Evolutionary conservation across 306 rosid species (phyloP), one percentile per base, ranked within the genome.

Genomic region (Myrica gale): DNA sequence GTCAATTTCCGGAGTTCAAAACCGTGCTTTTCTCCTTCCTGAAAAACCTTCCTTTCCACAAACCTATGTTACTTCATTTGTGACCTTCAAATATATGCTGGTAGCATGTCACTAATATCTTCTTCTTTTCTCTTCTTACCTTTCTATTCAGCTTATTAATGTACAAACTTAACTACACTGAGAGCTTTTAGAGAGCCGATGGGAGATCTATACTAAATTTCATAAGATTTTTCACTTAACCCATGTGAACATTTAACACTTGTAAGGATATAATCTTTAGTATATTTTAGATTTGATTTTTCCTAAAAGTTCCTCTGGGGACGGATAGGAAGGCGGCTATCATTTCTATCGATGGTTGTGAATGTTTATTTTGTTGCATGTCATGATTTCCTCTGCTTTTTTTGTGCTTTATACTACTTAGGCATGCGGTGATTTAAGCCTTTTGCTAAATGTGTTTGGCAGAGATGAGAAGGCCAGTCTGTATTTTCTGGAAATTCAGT

Each of bases 391-490:
- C 69, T 65, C 23, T 37, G 13, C 39, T 37, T 15, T 5, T 23
- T 48, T 21, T 23, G 47, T 23, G 58, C 46, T 23, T 44, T 11
- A 3, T 39, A 42, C 11, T 51, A 20, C 73, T 58, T 61, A 73
- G 7, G 53, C 66, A 60, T 56, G 20, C 58, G 0, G 6, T 9
- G 73, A 23, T 45, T 69, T 44, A 1, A 52, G 17, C 51, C 26
- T 71, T 56, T 53, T 46, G 51, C 6, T 65, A 32, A 5, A 61
- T 50, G 9, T 76, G 57, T 48, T 67, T 53, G 41, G 11, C 79
- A 84, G 87, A 45, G 87, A 84, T 62, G 52, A 69, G 68, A 76
- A 80, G 80, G 74, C 51, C 51, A 77, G 82, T 72, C 21, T 44
- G 68, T 81, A 80, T 70, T 15, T 68, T 58, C 15, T 76, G 72